phyloP scores from a whole-genome alignment of 345 rosid species.

The Linum trigynum region DNA sequence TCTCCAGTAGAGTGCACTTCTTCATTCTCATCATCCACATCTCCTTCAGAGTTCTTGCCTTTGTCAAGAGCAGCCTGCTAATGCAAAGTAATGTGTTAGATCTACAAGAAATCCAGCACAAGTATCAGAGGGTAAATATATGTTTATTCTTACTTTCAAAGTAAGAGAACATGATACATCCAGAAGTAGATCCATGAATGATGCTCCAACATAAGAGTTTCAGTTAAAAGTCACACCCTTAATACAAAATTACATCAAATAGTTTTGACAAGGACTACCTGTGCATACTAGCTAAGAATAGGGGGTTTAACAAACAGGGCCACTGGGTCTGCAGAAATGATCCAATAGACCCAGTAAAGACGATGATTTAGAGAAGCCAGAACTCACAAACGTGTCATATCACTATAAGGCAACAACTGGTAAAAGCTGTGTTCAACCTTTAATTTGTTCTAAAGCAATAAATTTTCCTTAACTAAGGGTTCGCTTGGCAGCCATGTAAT shows the following conservation, averaged over 20 bases:
- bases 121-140: neutral
- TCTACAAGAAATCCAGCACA: neutral
- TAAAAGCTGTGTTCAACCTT: no score
- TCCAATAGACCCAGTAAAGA: no score
- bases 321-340: no score
- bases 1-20: conserved; percentile 23
- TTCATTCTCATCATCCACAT: conserved; percentile 31
- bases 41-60: conserved; percentile 39
- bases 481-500: no score
- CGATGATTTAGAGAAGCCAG: no score
- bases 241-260: neutral
- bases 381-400: no score
- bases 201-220: neutral
- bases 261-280: neutral
- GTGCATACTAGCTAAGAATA: no score
- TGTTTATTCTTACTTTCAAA: neutral
- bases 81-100: neutral
- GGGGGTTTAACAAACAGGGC: no score
- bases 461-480: no score
- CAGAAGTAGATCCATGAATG: neutral
- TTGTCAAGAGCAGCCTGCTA: conserved; percentile 69
- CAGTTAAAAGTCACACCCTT: neutral
- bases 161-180: neutral
- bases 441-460: no score
- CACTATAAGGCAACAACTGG: no score